Conservation (phyloP, 1,139 yeast species). For the Pichiaceae sp. region DNA sequence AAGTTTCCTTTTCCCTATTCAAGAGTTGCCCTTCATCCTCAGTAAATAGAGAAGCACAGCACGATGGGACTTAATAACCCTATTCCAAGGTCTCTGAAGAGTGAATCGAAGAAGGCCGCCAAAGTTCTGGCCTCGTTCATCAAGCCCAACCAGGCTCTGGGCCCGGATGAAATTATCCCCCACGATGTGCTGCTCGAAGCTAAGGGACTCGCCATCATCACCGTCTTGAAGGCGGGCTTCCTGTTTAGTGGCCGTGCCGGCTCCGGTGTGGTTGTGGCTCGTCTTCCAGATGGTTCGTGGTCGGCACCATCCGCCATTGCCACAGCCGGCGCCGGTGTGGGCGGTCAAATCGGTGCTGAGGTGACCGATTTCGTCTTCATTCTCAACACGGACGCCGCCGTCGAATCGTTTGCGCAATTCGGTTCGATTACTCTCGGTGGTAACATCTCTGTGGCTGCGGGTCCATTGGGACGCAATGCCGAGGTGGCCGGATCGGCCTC, state of each 20-base stretch:
- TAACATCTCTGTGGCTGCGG: constrained; percentile 94
- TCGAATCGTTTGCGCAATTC: constrained; percentile 85
- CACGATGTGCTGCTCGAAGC: constrained; percentile 84
- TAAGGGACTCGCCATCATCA: constrained; percentile 83
- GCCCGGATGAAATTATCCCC: constrained; percentile 87
- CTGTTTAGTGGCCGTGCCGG: constrained; percentile 96
- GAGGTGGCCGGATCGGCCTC: constrained; percentile 98
- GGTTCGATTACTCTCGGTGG: constrained; percentile 96
- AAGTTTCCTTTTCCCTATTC: too few species aligned
- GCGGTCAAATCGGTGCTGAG: constrained; percentile 96
- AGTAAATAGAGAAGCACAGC: too few species aligned
- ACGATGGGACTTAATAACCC: constrained; percentile 84
- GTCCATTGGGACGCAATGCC: constrained; percentile 95
- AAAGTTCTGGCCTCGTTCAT: constrained; percentile 81
- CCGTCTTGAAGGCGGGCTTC: constrained; percentile 94
- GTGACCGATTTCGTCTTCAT: constrained; percentile 94
- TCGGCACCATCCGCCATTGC: constrained; percentile 96
- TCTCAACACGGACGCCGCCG: constrained; percentile 79
- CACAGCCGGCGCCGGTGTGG: constrained; percentile 98
- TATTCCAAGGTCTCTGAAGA: constrained; percentile 79
- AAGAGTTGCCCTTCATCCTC: too few species aligned
- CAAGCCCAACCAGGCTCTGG: constrained; percentile 91
- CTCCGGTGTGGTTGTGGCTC: constrained; percentile 89
- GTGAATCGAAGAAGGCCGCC: constrained; percentile 96
- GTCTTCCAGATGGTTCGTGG: constrained; percentile 93